phyloP scores from a whole-genome alignment of 2,329 filamentous ascomycete genomes.

The Fusarium lateritium region DNA sequence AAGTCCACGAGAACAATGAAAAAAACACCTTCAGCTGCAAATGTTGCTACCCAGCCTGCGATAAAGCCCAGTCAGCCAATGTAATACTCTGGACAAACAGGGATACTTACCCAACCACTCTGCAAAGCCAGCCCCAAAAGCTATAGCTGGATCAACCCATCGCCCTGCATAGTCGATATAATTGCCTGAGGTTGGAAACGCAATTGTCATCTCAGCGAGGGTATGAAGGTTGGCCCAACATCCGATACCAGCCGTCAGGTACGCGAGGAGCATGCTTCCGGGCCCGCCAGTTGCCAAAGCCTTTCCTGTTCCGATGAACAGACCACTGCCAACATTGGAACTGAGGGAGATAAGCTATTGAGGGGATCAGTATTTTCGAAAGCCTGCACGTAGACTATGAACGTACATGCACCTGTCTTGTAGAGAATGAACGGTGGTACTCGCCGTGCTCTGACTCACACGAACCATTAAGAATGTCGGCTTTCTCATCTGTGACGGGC shows the following conservation, averaged over 20 bases:
- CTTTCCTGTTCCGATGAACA: conserved; percentile 41
- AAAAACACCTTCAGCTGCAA: conserved; percentile 36
- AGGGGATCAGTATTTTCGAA: no score
- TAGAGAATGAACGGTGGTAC: no score
- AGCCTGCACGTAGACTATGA: no score
- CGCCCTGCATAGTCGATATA: conserved; percentile 41
- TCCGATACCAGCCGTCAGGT: conserved; percentile 32
- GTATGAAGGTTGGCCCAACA: conserved; percentile 41
- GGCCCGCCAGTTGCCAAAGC: conserved; percentile 40
- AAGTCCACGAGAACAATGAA: conserved; percentile 30
- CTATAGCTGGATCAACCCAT: conserved; percentile 40
- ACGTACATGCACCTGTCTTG: no score
- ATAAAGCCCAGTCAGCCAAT: no score
- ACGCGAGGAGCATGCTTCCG: conserved; percentile 40
- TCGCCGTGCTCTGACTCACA: no score
- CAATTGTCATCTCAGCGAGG: conserved; percentile 40
- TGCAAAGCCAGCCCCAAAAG: conserved; percentile 43
- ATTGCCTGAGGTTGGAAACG: conserved; percentile 38
- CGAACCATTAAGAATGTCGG: no score
- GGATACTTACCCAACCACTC: conserved; percentile 36
- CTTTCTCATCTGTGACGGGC: no score
- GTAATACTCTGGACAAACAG: no score
- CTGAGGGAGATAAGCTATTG: conserved; percentile 38
- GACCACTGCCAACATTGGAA: conserved; percentile 38
- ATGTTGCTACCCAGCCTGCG: conserved; percentile 36